Percentiles rank a stretch among this genome's conserved stretches.
These are phyloP conservation scores for Tripterygium wilfordii DNA, from an alignment of 177 flowering plant genomes.

Conservation along the genomic window DNA sequence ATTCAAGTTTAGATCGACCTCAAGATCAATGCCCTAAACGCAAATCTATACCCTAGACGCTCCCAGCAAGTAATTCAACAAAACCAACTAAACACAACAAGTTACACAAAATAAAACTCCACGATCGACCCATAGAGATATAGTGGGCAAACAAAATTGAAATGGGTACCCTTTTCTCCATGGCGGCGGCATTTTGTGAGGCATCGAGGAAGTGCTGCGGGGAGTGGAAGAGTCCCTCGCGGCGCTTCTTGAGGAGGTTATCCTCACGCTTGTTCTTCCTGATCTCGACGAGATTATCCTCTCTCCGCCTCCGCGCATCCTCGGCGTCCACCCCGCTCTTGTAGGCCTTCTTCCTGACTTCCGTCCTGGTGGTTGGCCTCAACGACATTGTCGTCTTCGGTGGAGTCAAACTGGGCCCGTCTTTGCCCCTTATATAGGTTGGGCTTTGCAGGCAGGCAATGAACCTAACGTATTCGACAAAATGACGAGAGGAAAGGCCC, in stretches of 20 bases:
- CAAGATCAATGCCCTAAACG: too few relatives aligned
- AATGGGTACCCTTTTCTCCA: conserved; percentile 37
- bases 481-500: too few relatives aligned
- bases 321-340: conserved; percentile 72
- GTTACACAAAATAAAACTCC: neutral
- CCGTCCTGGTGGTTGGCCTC: conserved; percentile 52
- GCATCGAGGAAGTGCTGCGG: conserved; percentile 28
- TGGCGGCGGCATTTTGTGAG: conserved; percentile 22
- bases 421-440: too few relatives aligned
- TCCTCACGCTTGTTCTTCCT: conserved; percentile 76
- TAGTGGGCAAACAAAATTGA: neutral
- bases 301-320: conserved; percentile 67
- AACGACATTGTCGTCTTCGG: conserved; percentile 45
- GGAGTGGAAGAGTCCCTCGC: conserved; percentile 43
- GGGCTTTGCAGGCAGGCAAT: too few relatives aligned
- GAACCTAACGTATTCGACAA: too few relatives aligned
- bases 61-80: too few relatives aligned
- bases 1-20: too few relatives aligned
- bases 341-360: conserved; percentile 63
- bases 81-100: conserved; percentile 7
- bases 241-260: conserved; percentile 56
- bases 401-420: too few relatives aligned
- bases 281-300: conserved; percentile 80
- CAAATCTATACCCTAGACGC: too few relatives aligned
- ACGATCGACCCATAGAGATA: neutral